Evolutionary conservation across 306 rosid species (phyloP).

Genomic region (Prunus kanzakura): DNA sequence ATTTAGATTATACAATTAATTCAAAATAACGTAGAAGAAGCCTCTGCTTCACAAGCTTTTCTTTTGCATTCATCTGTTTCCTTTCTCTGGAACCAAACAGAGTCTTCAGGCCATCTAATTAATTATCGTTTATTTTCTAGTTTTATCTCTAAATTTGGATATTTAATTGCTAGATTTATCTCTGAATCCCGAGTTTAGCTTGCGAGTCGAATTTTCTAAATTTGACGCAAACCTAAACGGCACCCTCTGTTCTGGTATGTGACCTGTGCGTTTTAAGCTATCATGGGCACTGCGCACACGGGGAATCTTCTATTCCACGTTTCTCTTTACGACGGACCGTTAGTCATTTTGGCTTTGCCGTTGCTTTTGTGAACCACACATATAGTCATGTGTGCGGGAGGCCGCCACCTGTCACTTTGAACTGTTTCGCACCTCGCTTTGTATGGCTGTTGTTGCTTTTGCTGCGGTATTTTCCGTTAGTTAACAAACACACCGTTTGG

Average conservation of each 20-base stretch:
- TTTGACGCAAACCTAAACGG: background rate
- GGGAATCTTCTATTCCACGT: background rate
- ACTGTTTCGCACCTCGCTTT: background rate
- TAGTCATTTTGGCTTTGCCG: conserved; percentile 4
- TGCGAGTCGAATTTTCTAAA: background rate
- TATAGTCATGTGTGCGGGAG: background rate
- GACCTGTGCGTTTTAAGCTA: background rate
- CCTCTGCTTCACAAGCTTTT: too few species aligned
- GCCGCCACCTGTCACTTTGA: conserved; percentile 1
- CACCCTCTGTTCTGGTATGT: background rate
- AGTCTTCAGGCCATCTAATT: background rate
- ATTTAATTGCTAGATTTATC: background rate
- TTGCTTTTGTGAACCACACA: conserved; percentile 8
- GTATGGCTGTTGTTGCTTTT: background rate
- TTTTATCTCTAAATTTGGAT: background rate
- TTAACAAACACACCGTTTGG: background rate
- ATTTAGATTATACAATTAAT: too few species aligned
- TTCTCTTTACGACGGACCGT: background rate
- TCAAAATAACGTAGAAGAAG: background rate
- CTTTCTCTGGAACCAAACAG: background rate
- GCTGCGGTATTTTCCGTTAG: conserved; percentile 5
- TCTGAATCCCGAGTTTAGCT: background rate
- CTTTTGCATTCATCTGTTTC: background rate
- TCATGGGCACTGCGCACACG: conserved; percentile 2
- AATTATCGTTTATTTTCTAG: background rate